phyloP scores from a whole-genome alignment of 768 basidiomycete species.

The Dendrothele bispora region DNA sequence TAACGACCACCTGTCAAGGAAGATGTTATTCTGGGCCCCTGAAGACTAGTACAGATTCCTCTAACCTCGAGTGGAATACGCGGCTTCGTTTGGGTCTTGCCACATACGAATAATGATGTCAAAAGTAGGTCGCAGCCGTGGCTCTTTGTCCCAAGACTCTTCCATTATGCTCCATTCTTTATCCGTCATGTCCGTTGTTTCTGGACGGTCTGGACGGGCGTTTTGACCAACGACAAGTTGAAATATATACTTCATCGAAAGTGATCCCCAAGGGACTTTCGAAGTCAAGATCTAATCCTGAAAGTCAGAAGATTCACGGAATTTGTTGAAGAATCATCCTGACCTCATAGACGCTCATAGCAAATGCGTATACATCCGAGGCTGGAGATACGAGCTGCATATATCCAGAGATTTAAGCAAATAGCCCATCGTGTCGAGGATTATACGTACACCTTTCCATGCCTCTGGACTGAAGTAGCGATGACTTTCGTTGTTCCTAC shows the following conservation, averaged over 20 bases:
- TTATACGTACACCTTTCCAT: conserved; percentile 26
- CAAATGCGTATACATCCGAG: conserved; percentile 28
- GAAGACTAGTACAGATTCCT: too few relatives aligned
- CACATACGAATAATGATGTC: conserved; percentile 18
- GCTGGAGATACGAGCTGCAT: conserved; percentile 19
- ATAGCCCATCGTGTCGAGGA: not conserved
- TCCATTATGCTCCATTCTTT: conserved; percentile 24
- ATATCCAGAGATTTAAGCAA: not conserved
- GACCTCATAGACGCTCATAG: conserved; percentile 26
- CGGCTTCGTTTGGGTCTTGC: too few relatives aligned
- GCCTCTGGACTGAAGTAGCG: conserved; percentile 27
- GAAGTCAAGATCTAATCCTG: conserved; percentile 20
- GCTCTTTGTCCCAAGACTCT: conserved; percentile 23
- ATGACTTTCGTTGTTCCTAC: conserved; percentile 17
- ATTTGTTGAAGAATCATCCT: not conserved
- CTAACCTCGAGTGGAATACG: too few relatives aligned
- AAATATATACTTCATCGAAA: conserved; percentile 24
- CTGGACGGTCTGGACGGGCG: conserved; percentile 26
- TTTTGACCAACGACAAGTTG: conserved; percentile 23
- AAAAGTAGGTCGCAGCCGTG: conserved; percentile 24
- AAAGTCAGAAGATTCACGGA: not conserved
- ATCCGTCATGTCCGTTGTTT: conserved; percentile 19
- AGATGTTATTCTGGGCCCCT: too few relatives aligned
- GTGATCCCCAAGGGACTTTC: conserved; percentile 22
- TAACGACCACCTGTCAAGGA: too few relatives aligned